Evolutionary conservation across 192 early-diverging fungal species (phyloP), one percentile per base, ranked within the genome.

Genomic region (Thamnidium elegans): DNA sequence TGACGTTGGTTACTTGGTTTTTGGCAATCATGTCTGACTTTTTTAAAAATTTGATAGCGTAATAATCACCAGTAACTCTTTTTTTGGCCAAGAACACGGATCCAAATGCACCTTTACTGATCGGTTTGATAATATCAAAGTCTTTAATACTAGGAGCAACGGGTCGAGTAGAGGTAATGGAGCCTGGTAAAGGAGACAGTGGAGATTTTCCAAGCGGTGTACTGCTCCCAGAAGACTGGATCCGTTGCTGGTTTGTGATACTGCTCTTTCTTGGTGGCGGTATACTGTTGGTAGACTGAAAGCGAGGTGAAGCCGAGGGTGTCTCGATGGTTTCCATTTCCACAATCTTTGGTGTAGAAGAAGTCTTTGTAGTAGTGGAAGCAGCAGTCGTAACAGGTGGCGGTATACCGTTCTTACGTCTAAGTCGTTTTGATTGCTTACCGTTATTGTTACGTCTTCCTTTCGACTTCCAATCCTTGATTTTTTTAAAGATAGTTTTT

Each of bases 11-110:
- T 19, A 93, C 92, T 73, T 94, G 92, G 65, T 94, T 94, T 74
- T 94, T 94, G 30, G 90, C 89, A 56, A 93, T 82, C 92, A 94
- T 94, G 59, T 94, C 92, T 1, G 87, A 83, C 58, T 94, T 94
- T 21, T 86, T 84, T 20, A 94, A 73, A 11, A 93, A 88, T 61
- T 94, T 94, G 76, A 94, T 92, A 0, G 92, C 92, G 76, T 78
- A 92, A 55, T 93, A 93, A 63, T 92, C 89, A 8, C 92, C 92
- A 3, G 92, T 94, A 2, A 87, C 72, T 19, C 86, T 78, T 66
- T 93, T 93, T 66, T 93, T 93, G 1, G 92, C 90, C 15, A 94
- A 73, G 58, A 86, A 94, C 0, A 94, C 92, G 0, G 89, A 89
- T 20, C 92, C 92, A 81, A 91, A 94, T 0, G 92, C 92, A 9